phyloP scores from a whole-genome alignment of 257 asterid genomes.

The Solanum sitiens region DNA sequence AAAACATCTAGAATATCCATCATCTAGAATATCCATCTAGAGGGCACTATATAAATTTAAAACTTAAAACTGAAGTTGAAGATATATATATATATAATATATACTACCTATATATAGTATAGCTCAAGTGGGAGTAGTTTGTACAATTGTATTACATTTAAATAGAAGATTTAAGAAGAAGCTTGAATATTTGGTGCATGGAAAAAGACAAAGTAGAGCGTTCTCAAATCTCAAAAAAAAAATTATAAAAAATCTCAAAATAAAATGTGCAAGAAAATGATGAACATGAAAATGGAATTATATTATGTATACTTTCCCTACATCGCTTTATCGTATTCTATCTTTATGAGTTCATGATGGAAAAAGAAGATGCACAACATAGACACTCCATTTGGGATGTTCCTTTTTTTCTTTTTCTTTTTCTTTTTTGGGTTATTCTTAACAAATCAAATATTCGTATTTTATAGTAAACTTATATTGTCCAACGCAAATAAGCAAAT shows the following conservation, averaged over 20 bases:
- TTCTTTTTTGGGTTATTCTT: neutral
- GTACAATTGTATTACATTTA: conserved; percentile 11
- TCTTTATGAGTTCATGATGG: neutral
- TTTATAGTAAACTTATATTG: neutral
- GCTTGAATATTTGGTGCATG: neutral
- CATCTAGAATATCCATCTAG: neutral
- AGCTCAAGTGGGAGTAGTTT: conserved; percentile 13
- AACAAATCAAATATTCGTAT: neutral
- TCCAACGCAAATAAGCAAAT: neutral
- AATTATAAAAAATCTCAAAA: neutral
- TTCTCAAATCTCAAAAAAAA: neutral
- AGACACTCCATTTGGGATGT: neutral
- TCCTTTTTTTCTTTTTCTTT: neutral
- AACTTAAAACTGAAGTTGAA: neutral
- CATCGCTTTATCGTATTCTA: neutral
- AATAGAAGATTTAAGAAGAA: neutral
- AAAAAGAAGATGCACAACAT: neutral
- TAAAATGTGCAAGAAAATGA: neutral
- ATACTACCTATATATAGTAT: too few relatives aligned
- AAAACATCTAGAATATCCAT: neutral
- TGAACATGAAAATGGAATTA: neutral
- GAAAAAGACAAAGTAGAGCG: neutral
- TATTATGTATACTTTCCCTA: neutral
- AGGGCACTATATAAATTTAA: neutral
- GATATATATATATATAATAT: neutral